Percentiles rank a stretch among this genome's conserved stretches.
Evolutionary conservation across 176 grass and related monocot species (phyloP).

Genomic region (Juncus effusus): DNA sequence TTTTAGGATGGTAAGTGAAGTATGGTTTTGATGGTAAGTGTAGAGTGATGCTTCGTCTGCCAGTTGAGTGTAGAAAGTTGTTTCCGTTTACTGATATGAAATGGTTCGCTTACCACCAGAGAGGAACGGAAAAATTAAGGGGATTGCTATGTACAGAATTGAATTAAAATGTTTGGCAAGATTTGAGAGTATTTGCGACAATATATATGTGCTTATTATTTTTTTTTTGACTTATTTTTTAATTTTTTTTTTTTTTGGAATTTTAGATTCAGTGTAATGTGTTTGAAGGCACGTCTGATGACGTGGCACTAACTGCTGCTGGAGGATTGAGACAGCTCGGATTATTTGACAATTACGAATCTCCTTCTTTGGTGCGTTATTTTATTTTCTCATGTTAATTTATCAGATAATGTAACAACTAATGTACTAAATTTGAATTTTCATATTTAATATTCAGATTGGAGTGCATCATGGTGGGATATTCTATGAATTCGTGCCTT

Average conservation of each 20-base stretch:
- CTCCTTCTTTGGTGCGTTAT: slow-evolving; percentile 62
- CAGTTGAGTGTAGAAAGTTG: too few species aligned
- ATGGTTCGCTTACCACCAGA: too few species aligned
- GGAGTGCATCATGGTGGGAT: slow-evolving; percentile 74
- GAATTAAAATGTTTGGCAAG: too few species aligned
- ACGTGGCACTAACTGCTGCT: slow-evolving; percentile 72
- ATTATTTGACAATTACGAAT: slow-evolving; percentile 61
- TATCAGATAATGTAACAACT: not conserved
- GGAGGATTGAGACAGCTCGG: slow-evolving; percentile 79
- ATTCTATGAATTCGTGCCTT: slow-evolving; percentile 94
- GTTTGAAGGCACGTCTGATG: slow-evolving; percentile 66
- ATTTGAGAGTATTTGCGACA: too few species aligned
- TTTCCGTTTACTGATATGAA: too few species aligned
- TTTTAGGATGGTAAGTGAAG: too few species aligned
- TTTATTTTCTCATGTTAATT: slow-evolving; percentile 23
- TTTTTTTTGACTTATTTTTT: not conserved
- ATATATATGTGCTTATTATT: too few species aligned
- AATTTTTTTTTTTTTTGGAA: slow-evolving; percentile 3
- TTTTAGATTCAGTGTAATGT: slow-evolving; percentile 89
- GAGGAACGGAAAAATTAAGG: too few species aligned
- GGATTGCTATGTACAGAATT: too few species aligned
- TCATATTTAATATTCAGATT: slow-evolving; percentile 54
- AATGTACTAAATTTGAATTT: slow-evolving; percentile 7
- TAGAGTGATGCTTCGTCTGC: too few species aligned
- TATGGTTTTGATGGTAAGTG: too few species aligned